A percentile compares a stretch with the other conserved stretches of the same genome.
These are phyloP conservation scores for Trichoderma parareesei DNA, from an alignment of 495 filamentous ascomycete genomes.

Conservation along the genomic window DNA sequence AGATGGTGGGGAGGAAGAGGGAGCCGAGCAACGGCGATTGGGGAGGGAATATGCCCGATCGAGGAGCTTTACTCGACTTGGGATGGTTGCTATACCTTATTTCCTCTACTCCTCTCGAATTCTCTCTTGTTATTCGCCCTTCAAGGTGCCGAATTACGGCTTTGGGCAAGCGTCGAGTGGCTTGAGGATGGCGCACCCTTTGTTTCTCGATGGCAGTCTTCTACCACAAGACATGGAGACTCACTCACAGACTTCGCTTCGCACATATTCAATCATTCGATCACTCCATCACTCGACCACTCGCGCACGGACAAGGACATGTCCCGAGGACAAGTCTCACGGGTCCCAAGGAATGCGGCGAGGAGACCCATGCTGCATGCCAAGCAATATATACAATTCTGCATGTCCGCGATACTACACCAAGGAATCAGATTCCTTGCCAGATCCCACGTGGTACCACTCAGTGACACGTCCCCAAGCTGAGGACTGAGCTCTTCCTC, in stretches of 20 bases:
- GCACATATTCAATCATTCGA: no score
- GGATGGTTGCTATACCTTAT: background rate
- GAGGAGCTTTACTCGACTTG: background rate
- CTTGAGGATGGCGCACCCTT: no score
- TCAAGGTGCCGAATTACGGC: no score
- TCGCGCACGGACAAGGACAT: no score
- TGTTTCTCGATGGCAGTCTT: no score
- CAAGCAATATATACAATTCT: background rate
- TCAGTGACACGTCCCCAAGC: background rate
- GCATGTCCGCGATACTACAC: background rate
- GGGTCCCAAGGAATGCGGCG: background rate
- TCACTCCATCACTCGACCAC: no score
- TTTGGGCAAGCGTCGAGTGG: no score
- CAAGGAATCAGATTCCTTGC: background rate
- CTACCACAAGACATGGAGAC: no score
- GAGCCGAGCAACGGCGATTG: background rate
- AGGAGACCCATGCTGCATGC: background rate
- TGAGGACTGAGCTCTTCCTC: background rate
- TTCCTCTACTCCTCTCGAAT: background rate
- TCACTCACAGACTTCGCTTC: no score
- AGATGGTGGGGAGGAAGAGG: background rate
- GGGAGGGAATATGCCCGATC: background rate
- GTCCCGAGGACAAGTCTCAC: no score
- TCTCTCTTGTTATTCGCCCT: background rate
- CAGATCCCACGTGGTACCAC: background rate